Evolutionary conservation across 768 basidiomycete genomes (phyloP).

Genomic region (Tricholoma sp.): DNA sequence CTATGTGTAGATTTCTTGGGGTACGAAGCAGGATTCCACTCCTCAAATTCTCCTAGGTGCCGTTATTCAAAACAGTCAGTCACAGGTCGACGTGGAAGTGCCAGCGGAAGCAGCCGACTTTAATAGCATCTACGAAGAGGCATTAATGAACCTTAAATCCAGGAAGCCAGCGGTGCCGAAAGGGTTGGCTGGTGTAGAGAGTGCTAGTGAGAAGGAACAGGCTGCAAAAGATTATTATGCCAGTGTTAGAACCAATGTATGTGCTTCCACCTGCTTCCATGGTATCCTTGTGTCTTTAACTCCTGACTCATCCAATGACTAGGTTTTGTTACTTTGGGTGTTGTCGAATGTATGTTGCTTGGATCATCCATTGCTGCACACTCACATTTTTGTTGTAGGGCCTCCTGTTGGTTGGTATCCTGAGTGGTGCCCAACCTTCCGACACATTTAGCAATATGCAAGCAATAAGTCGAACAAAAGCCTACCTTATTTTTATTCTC

Average conservation of each 20-base stretch:
- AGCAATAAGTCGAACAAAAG: constrained; percentile 55
- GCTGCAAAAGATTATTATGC: constrained; percentile 85
- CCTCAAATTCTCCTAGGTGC: constrained; percentile 77
- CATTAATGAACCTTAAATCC: constrained; percentile 65
- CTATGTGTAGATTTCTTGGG: constrained; percentile 73
- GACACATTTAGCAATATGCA: constrained; percentile 52
- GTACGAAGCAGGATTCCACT: constrained; percentile 85
- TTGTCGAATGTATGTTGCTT: constrained; percentile 60
- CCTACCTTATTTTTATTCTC: constrained; percentile 76
- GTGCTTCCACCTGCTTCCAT: background rate
- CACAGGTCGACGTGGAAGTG: constrained; percentile 85
- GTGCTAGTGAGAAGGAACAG: constrained; percentile 60
- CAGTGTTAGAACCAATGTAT: constrained; percentile 75
- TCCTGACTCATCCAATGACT: background rate
- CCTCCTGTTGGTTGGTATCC: constrained; percentile 61
- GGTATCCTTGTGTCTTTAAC: background rate
- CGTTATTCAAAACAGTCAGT: constrained; percentile 74
- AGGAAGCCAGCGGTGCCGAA: constrained; percentile 37
- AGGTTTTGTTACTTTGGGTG: constrained; percentile 77
- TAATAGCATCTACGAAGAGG: constrained; percentile 81
- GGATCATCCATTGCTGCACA: background rate
- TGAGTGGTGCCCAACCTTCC: constrained; percentile 51
- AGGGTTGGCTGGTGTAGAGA: constrained; percentile 23
- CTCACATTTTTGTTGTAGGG: constrained; percentile 39
- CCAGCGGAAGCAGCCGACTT: constrained; percentile 76